Base-by-base conservation (phyloP, 2,329 filamentous ascomycete genomes). In the Chrysoporthe cubensis region DNA sequence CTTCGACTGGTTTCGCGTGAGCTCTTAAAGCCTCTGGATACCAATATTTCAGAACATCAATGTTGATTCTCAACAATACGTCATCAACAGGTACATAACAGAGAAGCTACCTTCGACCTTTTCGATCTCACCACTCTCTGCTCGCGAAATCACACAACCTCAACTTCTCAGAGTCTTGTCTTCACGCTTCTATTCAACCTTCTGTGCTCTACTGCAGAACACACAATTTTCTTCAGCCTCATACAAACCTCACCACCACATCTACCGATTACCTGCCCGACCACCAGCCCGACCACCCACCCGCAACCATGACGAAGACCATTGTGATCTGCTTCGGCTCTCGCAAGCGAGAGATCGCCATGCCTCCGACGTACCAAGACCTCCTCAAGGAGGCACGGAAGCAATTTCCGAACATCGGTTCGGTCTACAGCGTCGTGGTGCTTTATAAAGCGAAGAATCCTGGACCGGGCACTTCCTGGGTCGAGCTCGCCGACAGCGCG, bases 401-500 rank as follows among this genome's bases (percentile, higher is more conserved):
- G 0, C 46, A 61, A 1, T 69, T 64, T 5, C 67, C 61, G 2
- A 50, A 60, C 14, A 32, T 64, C 3, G 34, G 46, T 7, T 50
- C 60, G 1, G 64, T 66, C 1, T 32, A 46, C n/a, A 64, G 21
- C 32, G 9, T 66, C 2, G 46, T 64, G 0, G 18, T 69, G 4
- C 3, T 69, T 0, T 66, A 54, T 5, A 18, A 61, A 46, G 54
- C 59, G 0, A 1, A 2, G 4, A 62, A 59, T 6, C 16, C 26
- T 1, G 43, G 8, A 0, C 21, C 32, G 1, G 46, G 40, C 2
- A 26, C 18, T 0, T 32, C 48, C 7, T 68, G 63, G 67, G 56
- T 69, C 16, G 46, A 69, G 56, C 40, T 69, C 0, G 67, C 54
- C 18, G 16, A 18, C 7, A 66, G 37, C 34, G 64, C 67, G 1